Evolutionary conservation across 208 protist genomes (phyloP).

Genomic region (Acanthamoeba triangularis): DNA sequence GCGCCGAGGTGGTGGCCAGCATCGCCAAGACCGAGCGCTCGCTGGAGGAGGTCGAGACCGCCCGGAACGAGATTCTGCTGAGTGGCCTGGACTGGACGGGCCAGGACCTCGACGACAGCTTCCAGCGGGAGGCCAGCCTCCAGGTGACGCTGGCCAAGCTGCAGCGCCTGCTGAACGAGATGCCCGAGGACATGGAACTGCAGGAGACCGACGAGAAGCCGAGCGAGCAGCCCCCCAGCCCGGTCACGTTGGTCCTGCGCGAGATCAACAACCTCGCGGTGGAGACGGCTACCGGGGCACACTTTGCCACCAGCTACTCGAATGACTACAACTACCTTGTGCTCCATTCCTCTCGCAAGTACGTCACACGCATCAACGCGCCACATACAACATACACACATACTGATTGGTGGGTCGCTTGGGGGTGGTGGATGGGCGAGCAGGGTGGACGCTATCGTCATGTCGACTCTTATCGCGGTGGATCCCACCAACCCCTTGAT

Average conservation of each 20-base stretch:
- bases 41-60: background rate
- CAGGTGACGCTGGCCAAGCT: background rate
- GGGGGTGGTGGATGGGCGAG: background rate
- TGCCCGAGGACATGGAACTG: background rate
- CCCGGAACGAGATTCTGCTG: background rate
- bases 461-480: background rate
- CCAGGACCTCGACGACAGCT: background rate
- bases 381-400: background rate
- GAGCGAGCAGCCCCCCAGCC: background rate
- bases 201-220: background rate
- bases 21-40: background rate
- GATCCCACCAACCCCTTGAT: conserved; percentile 28
- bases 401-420: background rate
- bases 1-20: background rate
- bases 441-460: conserved; percentile 27
- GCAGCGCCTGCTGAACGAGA: background rate
- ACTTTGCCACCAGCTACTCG: background rate
- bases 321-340: background rate
- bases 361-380: background rate
- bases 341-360: conserved; percentile 18
- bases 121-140: background rate
- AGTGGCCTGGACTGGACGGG: background rate
- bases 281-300: background rate
- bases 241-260: background rate
- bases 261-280: conserved; percentile 2